phyloP scores from a whole-genome alignment of 768 basidiomycete species.

The Steccherinum ochraceum region DNA sequence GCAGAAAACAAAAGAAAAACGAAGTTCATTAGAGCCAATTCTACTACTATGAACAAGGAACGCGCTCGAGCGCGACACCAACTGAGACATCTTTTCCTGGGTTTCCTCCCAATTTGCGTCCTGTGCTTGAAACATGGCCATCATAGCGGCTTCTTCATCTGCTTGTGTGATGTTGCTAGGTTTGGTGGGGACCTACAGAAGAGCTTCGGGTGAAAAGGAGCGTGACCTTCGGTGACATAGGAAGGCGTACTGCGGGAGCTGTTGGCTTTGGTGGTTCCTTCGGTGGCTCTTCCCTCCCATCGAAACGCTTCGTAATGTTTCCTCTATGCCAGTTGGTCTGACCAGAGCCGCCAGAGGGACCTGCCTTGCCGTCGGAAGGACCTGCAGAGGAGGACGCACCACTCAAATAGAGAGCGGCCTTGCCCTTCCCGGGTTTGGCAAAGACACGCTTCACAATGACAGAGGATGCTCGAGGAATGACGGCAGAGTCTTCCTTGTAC shows the following conservation, averaged over 20 bases:
- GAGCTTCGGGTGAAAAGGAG: neutral
- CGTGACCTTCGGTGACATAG: neutral
- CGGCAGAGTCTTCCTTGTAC: slow-evolving; percentile 83
- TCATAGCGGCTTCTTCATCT: slow-evolving; percentile 93
- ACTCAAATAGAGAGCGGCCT: slow-evolving; percentile 67
- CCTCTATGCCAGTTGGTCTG: slow-evolving; percentile 57
- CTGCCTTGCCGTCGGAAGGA: slow-evolving; percentile 23
- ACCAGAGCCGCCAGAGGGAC: slow-evolving; percentile 24
- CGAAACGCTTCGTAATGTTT: slow-evolving; percentile 82
- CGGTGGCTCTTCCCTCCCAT: slow-evolving; percentile 73
- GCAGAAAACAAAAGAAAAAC: slow-evolving; percentile 32
- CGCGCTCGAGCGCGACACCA: slow-evolving; percentile 59
- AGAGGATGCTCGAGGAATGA: slow-evolving; percentile 93
- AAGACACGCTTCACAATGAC: slow-evolving; percentile 88
- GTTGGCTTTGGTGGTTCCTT: slow-evolving; percentile 2
- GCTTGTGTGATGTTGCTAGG: slow-evolving; percentile 36
- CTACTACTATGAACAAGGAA: slow-evolving; percentile 61
- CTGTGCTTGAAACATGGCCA: slow-evolving; percentile 96
- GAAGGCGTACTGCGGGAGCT: slow-evolving; percentile 1
- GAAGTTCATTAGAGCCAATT: slow-evolving; percentile 64
- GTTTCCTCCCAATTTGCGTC: slow-evolving; percentile 96
- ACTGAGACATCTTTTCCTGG: slow-evolving; percentile 99
- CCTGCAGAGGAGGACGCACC: slow-evolving; percentile 42
- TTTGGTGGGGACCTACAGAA: slow-evolving; percentile 15
- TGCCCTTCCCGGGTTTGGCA: slow-evolving; percentile 74